These are phyloP conservation scores for Chrysoporthe austroafricana DNA, from an alignment of 2,329 filamentous ascomycete genomes.

Conservation along the genomic window DNA sequence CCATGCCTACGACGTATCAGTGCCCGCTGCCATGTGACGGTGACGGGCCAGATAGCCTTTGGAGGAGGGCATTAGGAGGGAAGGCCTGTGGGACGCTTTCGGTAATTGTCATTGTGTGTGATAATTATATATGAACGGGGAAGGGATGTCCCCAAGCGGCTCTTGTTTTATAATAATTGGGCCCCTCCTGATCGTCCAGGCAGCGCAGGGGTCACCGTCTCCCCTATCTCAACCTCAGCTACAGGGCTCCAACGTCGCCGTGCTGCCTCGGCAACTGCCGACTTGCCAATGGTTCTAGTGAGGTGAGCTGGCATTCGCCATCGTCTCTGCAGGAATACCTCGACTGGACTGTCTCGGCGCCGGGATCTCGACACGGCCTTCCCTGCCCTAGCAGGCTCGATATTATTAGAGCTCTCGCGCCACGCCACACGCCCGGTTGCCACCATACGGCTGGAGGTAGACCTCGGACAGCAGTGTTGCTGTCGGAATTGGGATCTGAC, in stretches of 20 bases:
- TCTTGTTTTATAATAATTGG: conserved; percentile 24
- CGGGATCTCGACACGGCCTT: no score
- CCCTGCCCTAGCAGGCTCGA: no score
- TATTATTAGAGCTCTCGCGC: background rate
- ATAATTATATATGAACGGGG: background rate
- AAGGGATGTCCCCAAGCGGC: conserved; percentile 8
- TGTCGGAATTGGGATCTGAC: background rate
- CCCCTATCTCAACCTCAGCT: background rate
- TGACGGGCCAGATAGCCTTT: background rate
- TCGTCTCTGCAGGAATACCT: background rate
- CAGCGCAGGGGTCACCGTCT: background rate
- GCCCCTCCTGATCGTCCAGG: conserved; percentile 16
- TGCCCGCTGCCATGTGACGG: background rate
- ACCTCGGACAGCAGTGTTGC: background rate
- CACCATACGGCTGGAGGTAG: no score
- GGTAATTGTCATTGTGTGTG: conserved; percentile 3
- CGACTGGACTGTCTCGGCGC: no score
- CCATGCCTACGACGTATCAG: background rate
- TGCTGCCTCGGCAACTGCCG: background rate
- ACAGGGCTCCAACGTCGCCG: background rate
- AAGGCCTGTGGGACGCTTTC: background rate
- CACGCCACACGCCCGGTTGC: no score
- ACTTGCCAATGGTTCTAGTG: no score
- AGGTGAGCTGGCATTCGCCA: background rate
- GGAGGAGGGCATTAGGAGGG: background rate